Conservation (phyloP, 768 basidiomycete genomes). For the Pleurotus tuber-regium region DNA sequence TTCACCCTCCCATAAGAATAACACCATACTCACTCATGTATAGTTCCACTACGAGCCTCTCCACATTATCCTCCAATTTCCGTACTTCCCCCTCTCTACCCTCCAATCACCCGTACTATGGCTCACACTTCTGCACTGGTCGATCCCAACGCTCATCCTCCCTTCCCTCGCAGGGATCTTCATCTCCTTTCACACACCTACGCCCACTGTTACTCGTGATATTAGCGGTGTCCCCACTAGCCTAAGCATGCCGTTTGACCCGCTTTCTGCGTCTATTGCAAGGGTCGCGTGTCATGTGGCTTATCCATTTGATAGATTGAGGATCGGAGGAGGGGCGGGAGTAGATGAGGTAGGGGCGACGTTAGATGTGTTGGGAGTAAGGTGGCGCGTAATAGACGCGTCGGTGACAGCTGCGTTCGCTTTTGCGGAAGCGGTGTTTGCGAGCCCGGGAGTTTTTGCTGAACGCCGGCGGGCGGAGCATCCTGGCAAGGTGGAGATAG, state of each 20-base stretch:
- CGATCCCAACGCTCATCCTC: conserved; percentile 56
- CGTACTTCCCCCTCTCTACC: conserved; percentile 40
- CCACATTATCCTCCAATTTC: conserved; percentile 24
- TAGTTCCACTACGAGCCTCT: not conserved
- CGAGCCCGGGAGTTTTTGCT: too few species aligned
- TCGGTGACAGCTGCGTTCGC: conserved; percentile 60
- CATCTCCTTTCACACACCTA: conserved; percentile 58
- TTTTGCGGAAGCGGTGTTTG: conserved; percentile 70
- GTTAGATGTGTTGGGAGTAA: conserved; percentile 49
- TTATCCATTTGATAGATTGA: conserved; percentile 12
- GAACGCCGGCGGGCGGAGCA: too few species aligned
- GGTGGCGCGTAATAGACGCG: conserved; percentile 56
- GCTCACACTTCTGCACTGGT: conserved; percentile 59
- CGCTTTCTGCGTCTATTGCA: conserved; percentile 61
- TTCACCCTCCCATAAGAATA: not conserved
- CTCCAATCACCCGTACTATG: conserved; percentile 47
- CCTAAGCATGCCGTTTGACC: conserved; percentile 37
- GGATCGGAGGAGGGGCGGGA: too few species aligned
- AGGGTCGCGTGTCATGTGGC: conserved; percentile 58
- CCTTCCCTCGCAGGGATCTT: conserved; percentile 55
- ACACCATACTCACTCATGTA: too few species aligned
- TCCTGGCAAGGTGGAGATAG: too few species aligned
- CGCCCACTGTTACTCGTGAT: conserved; percentile 9
- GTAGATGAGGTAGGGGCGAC: too few species aligned
- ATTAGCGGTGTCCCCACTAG: conserved; percentile 17